Evolutionary conservation across 208 protist genomes (phyloP), one percentile per base, ranked within the genome.

Genomic region (Leishmania tropica): DNA sequence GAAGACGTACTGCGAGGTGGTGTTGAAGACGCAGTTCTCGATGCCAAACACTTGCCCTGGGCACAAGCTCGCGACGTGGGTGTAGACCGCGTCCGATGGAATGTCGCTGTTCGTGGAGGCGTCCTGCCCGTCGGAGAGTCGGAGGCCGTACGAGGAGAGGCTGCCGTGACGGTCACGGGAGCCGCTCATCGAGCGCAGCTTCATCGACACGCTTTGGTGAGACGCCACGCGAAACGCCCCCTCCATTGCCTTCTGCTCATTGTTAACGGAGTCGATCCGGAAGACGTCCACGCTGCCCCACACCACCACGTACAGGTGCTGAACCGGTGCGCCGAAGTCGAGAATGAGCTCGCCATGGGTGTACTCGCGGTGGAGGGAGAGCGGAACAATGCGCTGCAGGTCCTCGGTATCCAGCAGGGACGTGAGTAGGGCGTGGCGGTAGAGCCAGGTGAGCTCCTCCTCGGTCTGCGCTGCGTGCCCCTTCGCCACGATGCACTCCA

Each of bases 261-360:
- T 76, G 85, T 79, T 81, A 51, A 87, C 17, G 13, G 78, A 85
- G 70, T 83, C 83, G 35, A 85, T 42, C 65, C 79, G 80, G 70
- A 96, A 97, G 58, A 93, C 94, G 21, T 97, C 89, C 45, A 97
- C 92, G 53, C 85, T 80, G 62, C 94, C 94, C 88, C 90, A 94
- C n/a, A 94, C 72, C 8, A 97, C 89, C 21, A 90, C 74, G 86
- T 90, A 91, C 28, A 95, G 48, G 87, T 97, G 90, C 68, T 82
- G 65, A 62, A 90, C 54, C 37, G 51, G 72, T 1, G 51, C 76
- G 24, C 84, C 77, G 70, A 75, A 68, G 67, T 86, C 68, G 31
- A 95, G 75, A 64, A 97, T 87, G 74, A 89, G 79, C 51, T 96
- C 94, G 19, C 90, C 90, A 6, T 48, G 40, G 2, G 87, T 81